Conservation (phyloP, 208 protist species). For the Trypanosoma platydactyli region DNA sequence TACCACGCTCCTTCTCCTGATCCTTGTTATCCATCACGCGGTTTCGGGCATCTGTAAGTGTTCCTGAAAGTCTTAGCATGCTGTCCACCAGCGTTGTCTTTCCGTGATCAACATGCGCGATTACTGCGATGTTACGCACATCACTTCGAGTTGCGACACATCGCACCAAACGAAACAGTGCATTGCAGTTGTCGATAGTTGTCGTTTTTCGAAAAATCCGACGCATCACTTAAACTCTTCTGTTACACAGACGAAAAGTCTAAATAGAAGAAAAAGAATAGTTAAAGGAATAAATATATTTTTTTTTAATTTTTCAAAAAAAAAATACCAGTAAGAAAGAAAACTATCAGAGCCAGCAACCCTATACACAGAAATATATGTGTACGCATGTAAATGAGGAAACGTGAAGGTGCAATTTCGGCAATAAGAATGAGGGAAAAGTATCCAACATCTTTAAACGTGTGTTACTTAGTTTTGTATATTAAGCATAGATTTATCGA, state of each 20-base stretch:
- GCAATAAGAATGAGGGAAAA: too few relatives aligned
- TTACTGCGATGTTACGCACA: slow-evolving; percentile 96
- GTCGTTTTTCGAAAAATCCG: slow-evolving; percentile 1
- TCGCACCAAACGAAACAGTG: slow-evolving; percentile 26
- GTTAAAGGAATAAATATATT: not conserved
- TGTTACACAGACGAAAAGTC: not conserved
- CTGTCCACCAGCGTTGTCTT: slow-evolving; percentile 97
- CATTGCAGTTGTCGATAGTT: too few relatives aligned
- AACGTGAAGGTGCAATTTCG: too few relatives aligned
- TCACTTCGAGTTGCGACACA: slow-evolving; percentile 62
- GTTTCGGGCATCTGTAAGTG: slow-evolving; percentile 79
- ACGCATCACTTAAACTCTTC: slow-evolving; percentile 10
- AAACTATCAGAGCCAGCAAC: too few relatives aligned
- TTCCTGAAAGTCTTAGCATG: slow-evolving; percentile 93
- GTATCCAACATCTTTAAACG: not conserved
- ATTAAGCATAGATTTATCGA: slow-evolving; percentile 70
- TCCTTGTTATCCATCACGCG: slow-evolving; percentile 97
- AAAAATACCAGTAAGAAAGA: too few relatives aligned
- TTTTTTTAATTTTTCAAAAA: too few relatives aligned
- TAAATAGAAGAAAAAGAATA: not conserved
- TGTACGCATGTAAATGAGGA: not conserved
- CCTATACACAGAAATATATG: not conserved
- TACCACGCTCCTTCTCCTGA: slow-evolving; percentile 96
- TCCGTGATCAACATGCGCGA: slow-evolving; percentile 97
- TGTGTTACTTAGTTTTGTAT: slow-evolving; percentile 40